Evolutionary conservation across 1,139 yeast species (phyloP), one percentile per base, ranked within the genome.

Genomic region (Candida sanyaensis): DNA sequence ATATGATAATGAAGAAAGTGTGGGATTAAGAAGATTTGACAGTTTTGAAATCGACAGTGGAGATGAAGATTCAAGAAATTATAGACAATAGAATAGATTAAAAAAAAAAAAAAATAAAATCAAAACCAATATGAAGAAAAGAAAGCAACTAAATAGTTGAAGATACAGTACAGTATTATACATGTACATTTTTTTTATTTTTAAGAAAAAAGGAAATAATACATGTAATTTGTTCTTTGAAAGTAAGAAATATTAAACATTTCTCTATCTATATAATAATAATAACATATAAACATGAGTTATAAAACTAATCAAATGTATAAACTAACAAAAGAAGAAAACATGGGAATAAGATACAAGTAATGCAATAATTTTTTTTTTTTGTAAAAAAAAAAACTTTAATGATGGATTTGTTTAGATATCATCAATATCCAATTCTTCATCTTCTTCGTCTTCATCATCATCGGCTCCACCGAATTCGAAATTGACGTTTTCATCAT

Each of bases 391-490:
- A 7, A 27, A 17, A 10, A n/a, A 11, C 17, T n/a, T 36, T 21
- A 24, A 32, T n/a, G 2, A 36, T 24, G n/a, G 5, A 27, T 17
- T 11, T 28, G 26, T 51, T 69, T 77, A 87, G 67, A 88, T 86
- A 70, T 88, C 93, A 71, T 89, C 97, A 63, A 91, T 88, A 65
- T 88, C 95, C 64, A 84, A 88, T 55, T 80, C 83, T 51, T 78
- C 80, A 41, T 73, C 72, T 39, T 69, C 84, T 24, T 81, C 95
- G 38, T 83, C 90, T 12, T 83, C 92, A 47, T 79, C 86, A 51
- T 82, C 90, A 53, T 90, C 95, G 56, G 91, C 97, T 64, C 88
- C 93, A 69, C 97, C 99, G 72, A 95, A 95, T 75, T 95, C 99
- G 72, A 95, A 92, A 83, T 93, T 93, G 69, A 92, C 96, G 63